phyloP scores from a whole-genome alignment of 1,284 basidiomycete species.

The Austropuccinia psidii region DNA sequence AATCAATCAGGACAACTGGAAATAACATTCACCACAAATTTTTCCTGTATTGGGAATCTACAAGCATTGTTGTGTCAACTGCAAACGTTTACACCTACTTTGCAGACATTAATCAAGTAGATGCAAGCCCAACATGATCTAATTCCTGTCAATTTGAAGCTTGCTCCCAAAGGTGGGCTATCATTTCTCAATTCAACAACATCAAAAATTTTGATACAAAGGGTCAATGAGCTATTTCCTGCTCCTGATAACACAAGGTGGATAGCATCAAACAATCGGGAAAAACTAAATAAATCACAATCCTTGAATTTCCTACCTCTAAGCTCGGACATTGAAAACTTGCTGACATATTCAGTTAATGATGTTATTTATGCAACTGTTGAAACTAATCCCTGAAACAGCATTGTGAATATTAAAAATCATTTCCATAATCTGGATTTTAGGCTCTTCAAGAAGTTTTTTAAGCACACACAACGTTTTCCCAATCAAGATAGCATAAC shows the following conservation, averaged over 20 bases:
- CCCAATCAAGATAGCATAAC: neutral
- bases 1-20: slow-evolving; percentile 2
- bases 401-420: neutral
- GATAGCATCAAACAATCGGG: neutral
- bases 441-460: neutral
- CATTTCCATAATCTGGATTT: neutral
- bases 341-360: neutral
- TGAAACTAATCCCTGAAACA: neutral
- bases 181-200: neutral
- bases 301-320: neutral
- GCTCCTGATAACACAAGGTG: neutral
- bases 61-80: neutral
- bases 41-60: neutral
- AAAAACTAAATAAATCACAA: neutral
- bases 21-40: neutral
- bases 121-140: neutral
- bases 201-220: neutral
- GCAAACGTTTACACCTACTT: neutral
- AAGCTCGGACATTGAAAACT: neutral
- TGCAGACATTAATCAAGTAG: neutral
- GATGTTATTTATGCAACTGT: neutral
- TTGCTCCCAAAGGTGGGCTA: neutral
- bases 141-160: neutral
- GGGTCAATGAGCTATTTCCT: neutral
- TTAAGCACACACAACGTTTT: neutral